Evolutionary conservation across 1,284 basidiomycete genomes (phyloP).

Genomic region (Spongispora temasekensis): DNA sequence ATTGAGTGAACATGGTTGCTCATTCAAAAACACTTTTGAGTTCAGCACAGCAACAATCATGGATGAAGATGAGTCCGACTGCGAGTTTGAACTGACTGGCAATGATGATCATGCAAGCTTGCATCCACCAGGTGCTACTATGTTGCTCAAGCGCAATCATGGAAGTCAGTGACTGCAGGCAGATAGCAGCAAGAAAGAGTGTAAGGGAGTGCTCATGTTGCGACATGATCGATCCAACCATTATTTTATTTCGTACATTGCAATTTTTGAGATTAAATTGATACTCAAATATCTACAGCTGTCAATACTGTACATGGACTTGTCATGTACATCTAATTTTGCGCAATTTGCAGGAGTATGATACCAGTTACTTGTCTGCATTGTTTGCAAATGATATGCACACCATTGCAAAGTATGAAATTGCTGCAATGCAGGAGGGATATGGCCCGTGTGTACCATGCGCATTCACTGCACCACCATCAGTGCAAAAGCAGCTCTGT

Average conservation of each 20-base stretch:
- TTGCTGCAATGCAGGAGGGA: not conserved
- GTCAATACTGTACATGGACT: not conserved
- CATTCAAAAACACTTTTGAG: not conserved
- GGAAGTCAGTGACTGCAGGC: not conserved
- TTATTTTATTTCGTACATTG: not conserved
- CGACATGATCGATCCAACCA: not conserved
- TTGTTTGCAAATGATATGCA: not conserved
- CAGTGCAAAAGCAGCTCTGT: conserved; percentile 5
- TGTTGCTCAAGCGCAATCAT: not conserved
- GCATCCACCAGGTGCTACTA: not conserved
- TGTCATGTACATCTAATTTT: conserved; percentile 19
- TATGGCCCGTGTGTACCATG: not conserved
- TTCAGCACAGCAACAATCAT: not conserved
- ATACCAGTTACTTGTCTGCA: conserved; percentile 1
- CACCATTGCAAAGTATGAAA: not conserved
- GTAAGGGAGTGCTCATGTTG: conserved; percentile 4
- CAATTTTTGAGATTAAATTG: not conserved
- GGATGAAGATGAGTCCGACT: not conserved
- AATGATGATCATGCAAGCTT: not conserved
- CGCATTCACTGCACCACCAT: conserved; percentile 16
- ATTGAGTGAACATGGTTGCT: conserved; percentile 2
- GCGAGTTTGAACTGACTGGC: not conserved
- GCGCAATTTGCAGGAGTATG: conserved; percentile 24
- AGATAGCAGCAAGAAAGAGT: not conserved
- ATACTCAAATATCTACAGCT: not conserved